Conservation (phyloP, 371 early-diverging fungal species). For the Lichtheimia corymbifera region DNA sequence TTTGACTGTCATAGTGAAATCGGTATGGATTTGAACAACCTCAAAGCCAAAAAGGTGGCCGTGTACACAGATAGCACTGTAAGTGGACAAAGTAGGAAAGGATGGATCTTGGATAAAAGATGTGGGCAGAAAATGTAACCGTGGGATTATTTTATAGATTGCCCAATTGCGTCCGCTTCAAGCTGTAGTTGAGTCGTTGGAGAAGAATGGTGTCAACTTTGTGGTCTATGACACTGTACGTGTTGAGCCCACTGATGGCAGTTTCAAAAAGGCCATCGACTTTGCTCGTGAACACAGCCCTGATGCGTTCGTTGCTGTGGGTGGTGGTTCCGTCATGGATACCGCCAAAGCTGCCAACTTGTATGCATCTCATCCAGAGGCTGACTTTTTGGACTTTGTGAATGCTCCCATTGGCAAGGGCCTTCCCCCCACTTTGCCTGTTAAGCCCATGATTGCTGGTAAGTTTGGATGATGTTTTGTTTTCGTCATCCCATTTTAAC, state of each 20-base stretch:
- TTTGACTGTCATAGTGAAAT: slow-evolving; percentile 60
- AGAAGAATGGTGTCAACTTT: slow-evolving; percentile 67
- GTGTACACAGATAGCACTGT: slow-evolving; percentile 86
- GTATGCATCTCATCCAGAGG: slow-evolving; percentile 80
- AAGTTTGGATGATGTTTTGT: slow-evolving; percentile 9
- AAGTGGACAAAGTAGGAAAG: slow-evolving; percentile 18
- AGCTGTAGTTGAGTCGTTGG: slow-evolving; percentile 80
- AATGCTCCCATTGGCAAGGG: slow-evolving; percentile 94
- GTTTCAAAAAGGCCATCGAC: slow-evolving; percentile 79
- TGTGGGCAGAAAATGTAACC: background rate
- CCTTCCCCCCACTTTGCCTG: slow-evolving; percentile 66
- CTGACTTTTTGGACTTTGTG: slow-evolving; percentile 89
- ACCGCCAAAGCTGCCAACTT: slow-evolving; percentile 92
- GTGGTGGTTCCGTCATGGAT: slow-evolving; percentile 93
- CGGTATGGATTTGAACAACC: slow-evolving; percentile 82
- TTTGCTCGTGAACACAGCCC: slow-evolving; percentile 75
- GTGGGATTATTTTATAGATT: slow-evolving; percentile 27
- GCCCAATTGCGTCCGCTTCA: slow-evolving; percentile 77
- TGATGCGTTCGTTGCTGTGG: slow-evolving; percentile 89
- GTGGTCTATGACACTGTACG: slow-evolving; percentile 79
- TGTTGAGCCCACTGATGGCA: slow-evolving; percentile 84
- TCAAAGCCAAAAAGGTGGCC: slow-evolving; percentile 79
- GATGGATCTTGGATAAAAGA: background rate
- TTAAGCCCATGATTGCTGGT: slow-evolving; percentile 84
- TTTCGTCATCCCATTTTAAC: background rate